Percentiles rank a stretch among this genome's conserved stretches.
phyloP scores from a whole-genome alignment of 257 asterid species.

The Rubia yunnanensis region DNA sequence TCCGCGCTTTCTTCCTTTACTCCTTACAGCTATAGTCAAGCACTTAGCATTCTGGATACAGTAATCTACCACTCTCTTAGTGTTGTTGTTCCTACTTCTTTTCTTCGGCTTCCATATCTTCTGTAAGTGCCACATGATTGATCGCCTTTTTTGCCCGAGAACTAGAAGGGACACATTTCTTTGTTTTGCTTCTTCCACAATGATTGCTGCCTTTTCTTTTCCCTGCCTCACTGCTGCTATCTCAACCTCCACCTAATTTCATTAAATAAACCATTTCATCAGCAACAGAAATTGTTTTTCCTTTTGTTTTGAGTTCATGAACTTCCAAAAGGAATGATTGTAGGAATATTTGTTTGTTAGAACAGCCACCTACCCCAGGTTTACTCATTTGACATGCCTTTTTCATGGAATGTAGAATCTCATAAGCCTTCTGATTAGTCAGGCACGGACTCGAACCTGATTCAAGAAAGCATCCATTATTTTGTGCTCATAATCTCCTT shows the following conservation, averaged over 20 bases:
- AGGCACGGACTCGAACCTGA: slow-evolving; percentile 34
- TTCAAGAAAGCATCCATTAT: slow-evolving; percentile 1
- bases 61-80: slow-evolving; percentile 41
- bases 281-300: not conserved
- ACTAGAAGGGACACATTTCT: slow-evolving; percentile 49
- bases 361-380: slow-evolving; percentile 33
- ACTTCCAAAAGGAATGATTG: not conserved
- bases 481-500: not conserved
- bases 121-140: slow-evolving; percentile 49
- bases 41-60: slow-evolving; percentile 77
- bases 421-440: slow-evolving; percentile 13
- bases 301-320: not conserved
- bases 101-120: slow-evolving; percentile 40
- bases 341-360: no score
- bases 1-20: slow-evolving; percentile 58
- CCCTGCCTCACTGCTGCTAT: slow-evolving; percentile 48
- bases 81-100: slow-evolving; percentile 14
- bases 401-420: slow-evolving; percentile 22
- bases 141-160: slow-evolving; percentile 56
- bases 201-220: slow-evolving; percentile 50
- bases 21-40: slow-evolving; percentile 87
- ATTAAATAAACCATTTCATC: not conserved
- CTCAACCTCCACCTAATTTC: slow-evolving; percentile 65
- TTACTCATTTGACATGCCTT: slow-evolving; percentile 16
- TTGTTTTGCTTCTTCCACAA: slow-evolving; percentile 62